Base-by-base conservation (phyloP, 2,329 filamentous ascomycete species). In the Apiospora sp. region DNA sequence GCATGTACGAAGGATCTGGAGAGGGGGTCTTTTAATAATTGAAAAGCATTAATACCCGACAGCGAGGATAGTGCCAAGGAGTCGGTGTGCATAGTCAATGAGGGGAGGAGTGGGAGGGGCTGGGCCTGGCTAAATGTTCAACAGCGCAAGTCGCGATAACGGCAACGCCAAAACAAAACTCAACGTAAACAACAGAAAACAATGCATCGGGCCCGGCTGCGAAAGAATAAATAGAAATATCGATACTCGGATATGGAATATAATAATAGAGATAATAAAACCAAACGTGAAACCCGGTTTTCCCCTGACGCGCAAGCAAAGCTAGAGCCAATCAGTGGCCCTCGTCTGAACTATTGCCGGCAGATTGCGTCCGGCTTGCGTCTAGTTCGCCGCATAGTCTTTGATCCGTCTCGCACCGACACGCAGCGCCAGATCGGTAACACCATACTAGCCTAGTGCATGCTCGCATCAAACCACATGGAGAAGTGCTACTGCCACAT, bases 231-330 rank as follows among this genome's bases (percentile, higher is more conserved):
- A 64, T 64, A 64, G 58, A n/a, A 64, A 41, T 16, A 41, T 41
- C 37, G 37, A 41, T 41, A 41, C 37, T 41, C 37, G 37, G 37
- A 41, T 41, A 41, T 41, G 34, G 41, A 12, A n/a, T 22, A 64
- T 22, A 37, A 37, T 22, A 64, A 37, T 58, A 41, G 58, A 22
- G 58, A 64, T 24, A n/a, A 64, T 22, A n/a, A 41, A 24, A 64
- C 34, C 58, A 64, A n/a, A 12, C 10, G 34, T 64, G 58, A 64
- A 64, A 64, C 58, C 58, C 58, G 58, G 19, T 41, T 41, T 41
- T 24, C 58, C 58, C 58, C 58, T 64, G 58, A 64, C 58, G 58
- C 58, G 58, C 58, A 64, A 64, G 58, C 58, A n/a, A 64, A 64
- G 19, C 19, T 19, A 64, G 34, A 10, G 54, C 54, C 30, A 37